phyloP scores from a whole-genome alignment of 106 monocot species.

The Vanilla planifolia region DNA sequence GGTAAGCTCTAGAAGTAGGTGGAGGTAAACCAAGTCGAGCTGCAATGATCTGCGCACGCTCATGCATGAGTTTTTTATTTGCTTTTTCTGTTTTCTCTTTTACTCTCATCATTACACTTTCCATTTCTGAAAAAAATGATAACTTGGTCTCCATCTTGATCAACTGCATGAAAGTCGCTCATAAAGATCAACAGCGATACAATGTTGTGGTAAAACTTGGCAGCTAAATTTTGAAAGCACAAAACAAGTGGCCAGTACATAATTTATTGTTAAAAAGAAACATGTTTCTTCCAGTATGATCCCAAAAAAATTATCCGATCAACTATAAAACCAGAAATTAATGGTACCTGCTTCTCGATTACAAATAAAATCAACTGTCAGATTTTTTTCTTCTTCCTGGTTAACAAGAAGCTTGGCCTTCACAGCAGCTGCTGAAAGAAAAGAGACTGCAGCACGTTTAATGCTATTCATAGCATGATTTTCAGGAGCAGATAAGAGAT shows the following conservation, averaged over 20 bases:
- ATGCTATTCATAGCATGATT: slow-evolving; percentile 36
- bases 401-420: slow-evolving; percentile 82
- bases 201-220: too few relatives aligned
- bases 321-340: too few relatives aligned
- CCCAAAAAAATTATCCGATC: too few relatives aligned
- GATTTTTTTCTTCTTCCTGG: slow-evolving; percentile 82
- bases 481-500: slow-evolving; percentile 7
- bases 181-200: not conserved
- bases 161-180: slow-evolving; percentile 53
- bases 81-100: slow-evolving; percentile 78
- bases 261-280: too few relatives aligned
- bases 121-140: slow-evolving; percentile 54
- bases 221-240: too few relatives aligned
- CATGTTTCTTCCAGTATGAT: too few relatives aligned
- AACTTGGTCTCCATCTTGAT: slow-evolving; percentile 74
- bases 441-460: slow-evolving; percentile 80
- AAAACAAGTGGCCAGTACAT: too few relatives aligned
- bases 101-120: slow-evolving; percentile 40
- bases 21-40: slow-evolving; percentile 53
- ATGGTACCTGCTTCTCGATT: slow-evolving; percentile 86
- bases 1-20: slow-evolving; percentile 28
- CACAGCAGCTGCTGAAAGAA: slow-evolving; percentile 80
- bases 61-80: slow-evolving; percentile 57
- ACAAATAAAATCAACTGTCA: slow-evolving; percentile 43
- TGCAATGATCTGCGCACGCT: slow-evolving; percentile 76